Percentiles rank a stretch among this genome's conserved stretches.
phyloP scores from a whole-genome alignment of 2,329 filamentous ascomycete genomes.

The Colletotrichum sp. region DNA sequence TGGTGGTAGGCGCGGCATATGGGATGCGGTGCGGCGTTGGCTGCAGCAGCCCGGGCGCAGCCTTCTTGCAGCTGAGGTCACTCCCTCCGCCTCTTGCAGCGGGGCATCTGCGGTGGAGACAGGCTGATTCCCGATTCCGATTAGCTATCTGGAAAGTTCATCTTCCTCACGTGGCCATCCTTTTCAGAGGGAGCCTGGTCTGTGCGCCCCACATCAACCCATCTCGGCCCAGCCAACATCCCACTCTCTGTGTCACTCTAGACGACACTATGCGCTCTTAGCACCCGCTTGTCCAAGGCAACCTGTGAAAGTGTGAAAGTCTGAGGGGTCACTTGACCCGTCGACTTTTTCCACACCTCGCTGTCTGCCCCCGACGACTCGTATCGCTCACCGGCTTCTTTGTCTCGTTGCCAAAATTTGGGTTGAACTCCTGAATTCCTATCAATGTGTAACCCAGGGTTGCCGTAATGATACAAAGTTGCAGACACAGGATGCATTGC shows the following conservation, averaged over 20 bases:
- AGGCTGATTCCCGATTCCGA: constrained; percentile 19
- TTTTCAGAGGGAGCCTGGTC: constrained; percentile 16
- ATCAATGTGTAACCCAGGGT: neutral
- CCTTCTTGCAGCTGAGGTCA: constrained; percentile 23
- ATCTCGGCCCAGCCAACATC: constrained; percentile 4
- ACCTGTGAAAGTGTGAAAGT: constrained; percentile 20
- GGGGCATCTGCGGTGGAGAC: constrained; percentile 19
- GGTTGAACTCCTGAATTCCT: neutral
- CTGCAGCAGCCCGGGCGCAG: neutral
- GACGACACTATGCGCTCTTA: neutral
- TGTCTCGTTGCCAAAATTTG: neutral
- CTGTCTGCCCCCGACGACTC: neutral
- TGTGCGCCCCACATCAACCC: constrained; percentile 13
- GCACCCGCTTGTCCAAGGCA: neutral
- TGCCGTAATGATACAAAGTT: neutral
- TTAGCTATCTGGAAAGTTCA: constrained; percentile 23
- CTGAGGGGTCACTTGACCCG: constrained; percentile 16
- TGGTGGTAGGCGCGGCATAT: constrained; percentile 21
- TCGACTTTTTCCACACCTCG: neutral
- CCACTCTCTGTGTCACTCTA: constrained; percentile 5
- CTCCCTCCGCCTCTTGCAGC: constrained; percentile 15
- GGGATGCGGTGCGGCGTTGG: constrained; percentile 17
- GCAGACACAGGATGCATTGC: neutral
- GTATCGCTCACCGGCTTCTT: neutral
- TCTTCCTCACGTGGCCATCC: constrained; percentile 20